Base-by-base conservation (phyloP, 192 early-diverging fungal genomes). In the Physocladia obscura region DNA sequence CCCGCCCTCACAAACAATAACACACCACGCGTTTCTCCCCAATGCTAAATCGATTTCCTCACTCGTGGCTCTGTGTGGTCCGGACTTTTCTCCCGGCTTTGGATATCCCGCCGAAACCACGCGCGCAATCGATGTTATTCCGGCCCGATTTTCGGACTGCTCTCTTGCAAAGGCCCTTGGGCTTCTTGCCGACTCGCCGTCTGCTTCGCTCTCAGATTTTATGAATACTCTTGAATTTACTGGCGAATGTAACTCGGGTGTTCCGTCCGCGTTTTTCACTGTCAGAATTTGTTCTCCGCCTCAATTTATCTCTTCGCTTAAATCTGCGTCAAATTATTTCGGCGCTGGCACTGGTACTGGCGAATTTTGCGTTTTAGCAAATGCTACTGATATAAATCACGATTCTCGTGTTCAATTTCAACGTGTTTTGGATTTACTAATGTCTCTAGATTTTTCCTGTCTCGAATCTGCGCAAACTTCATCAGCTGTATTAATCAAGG, bases 181-280 rank as follows among this genome's bases (percentile, higher is more conserved):
- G 13, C n/a, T 60, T 2, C 34, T 56, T 32, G n/a, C 3, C 8
- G n/a, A 38, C 15, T 44, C 52, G 1, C 4, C 21, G 30, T 58
- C 34, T 13, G 49, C 78, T 52, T 81, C 84, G 2, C 83, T 91
- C 26, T 58, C 69, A 13, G 81, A 84, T 51, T 85, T 93, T 22
- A 82, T 88, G 76, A 84, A 89, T 35, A 71, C 92, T 74, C 70
- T 91, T 31, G 75, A 86, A 4, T 79, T 89, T 47, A 84, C 88
- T 15, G 89, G 90, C 52, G 93, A 94, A 60, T 92, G 90, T 67
- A 87, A 86, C 13, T n/a, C n/a, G n/a, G n/a, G n/a, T n/a, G n/a
- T n/a, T n/a, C n/a, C n/a, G n/a, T n/a, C n/a, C n/a, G n/a, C n/a
- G n/a, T n/a, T n/a, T n/a, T n/a, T n/a, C n/a, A n/a, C n/a, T n/a